Conservation (phyloP, 371 early-diverging fungal genomes). For the Mortierella sp. region DNA sequence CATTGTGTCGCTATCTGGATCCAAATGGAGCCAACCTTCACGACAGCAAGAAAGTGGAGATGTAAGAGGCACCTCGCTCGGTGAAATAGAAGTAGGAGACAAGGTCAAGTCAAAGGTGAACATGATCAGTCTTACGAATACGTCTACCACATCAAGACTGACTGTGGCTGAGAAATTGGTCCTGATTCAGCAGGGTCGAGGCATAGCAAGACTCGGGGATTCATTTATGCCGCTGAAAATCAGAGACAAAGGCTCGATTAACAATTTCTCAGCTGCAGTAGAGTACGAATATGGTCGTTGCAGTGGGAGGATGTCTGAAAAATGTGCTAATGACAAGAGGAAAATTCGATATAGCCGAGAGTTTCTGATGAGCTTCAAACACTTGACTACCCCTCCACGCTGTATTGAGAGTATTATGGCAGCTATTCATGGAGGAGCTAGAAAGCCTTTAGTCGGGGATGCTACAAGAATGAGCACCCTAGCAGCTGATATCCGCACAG, state of each 20-base stretch:
- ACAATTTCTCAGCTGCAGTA: background rate
- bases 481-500: too few relatives aligned
- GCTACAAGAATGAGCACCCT: background rate
- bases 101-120: background rate
- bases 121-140: background rate
- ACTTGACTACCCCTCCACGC: background rate
- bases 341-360: conserved; percentile 20
- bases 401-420: background rate
- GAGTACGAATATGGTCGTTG: background rate
- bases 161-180: background rate
- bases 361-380: conserved; percentile 22
- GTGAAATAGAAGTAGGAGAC: background rate
- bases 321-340: background rate
- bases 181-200: background rate
- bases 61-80: background rate
- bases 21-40: background rate
- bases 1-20: background rate
- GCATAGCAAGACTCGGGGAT: background rate
- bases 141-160: background rate
- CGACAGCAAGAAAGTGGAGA: background rate
- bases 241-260: background rate
- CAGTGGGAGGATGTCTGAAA: background rate
- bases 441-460: background rate
- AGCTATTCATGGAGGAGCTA: background rate
- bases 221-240: background rate